Percentiles rank a stretch among this genome's conserved stretches.
Conservation (phyloP, 2,329 filamentous ascomycete species). For the Penicillium nordicum region DNA sequence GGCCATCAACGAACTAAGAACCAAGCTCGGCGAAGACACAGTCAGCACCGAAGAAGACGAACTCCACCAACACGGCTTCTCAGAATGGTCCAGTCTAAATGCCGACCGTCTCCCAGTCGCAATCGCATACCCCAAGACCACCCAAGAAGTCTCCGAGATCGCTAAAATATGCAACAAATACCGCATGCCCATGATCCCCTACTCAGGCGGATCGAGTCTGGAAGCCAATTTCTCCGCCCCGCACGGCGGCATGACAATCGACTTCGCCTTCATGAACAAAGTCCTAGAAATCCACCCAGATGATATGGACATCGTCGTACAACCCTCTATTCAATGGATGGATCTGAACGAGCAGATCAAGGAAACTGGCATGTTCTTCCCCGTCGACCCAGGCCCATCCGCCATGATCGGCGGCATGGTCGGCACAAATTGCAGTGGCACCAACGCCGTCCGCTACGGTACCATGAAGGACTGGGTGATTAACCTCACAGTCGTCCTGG, state of each 20-base stretch:
- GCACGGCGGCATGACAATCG: slow-evolving; percentile 81
- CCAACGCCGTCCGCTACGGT: slow-evolving; percentile 62
- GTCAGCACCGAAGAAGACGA: slow-evolving; percentile 64
- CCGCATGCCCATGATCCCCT: slow-evolving; percentile 79
- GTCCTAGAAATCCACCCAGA: slow-evolving; percentile 76
- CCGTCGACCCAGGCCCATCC: slow-evolving; percentile 75
- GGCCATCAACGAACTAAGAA: slow-evolving; percentile 56
- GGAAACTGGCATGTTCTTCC: slow-evolving; percentile 78
- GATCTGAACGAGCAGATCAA: slow-evolving; percentile 74
- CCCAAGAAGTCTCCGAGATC: slow-evolving; percentile 62
- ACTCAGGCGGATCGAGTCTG: slow-evolving; percentile 79
- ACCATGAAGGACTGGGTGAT: slow-evolving; percentile 76
- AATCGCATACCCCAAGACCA: slow-evolving; percentile 62
- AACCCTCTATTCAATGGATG: slow-evolving; percentile 91
- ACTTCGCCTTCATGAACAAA: slow-evolving; percentile 83
- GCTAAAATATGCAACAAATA: slow-evolving; percentile 73
- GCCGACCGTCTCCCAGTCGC: slow-evolving; percentile 61
- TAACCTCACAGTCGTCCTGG: slow-evolving; percentile 66
- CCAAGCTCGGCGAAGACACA: slow-evolving; percentile 54
- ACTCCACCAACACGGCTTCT: slow-evolving; percentile 62
- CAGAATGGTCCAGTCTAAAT: slow-evolving; percentile 69
- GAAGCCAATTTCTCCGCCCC: slow-evolving; percentile 90
- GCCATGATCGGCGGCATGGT: slow-evolving; percentile 60
- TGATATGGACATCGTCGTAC: slow-evolving; percentile 90
- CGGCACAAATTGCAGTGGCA: slow-evolving; percentile 64